Evolutionary conservation across 257 asterid genomes (phyloP).

Genomic region (Penstemon eatonii): DNA sequence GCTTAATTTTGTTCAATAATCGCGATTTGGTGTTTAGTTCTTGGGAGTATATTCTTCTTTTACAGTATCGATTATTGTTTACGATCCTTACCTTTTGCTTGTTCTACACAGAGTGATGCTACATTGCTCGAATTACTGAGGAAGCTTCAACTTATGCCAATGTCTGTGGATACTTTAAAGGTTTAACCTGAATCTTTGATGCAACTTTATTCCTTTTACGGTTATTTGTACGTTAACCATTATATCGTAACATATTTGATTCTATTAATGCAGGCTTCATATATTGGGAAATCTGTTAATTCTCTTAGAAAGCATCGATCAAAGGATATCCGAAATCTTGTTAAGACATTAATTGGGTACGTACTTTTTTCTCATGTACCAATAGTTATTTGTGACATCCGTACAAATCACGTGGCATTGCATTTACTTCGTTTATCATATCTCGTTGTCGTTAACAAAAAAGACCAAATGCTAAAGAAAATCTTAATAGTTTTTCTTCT

Average conservation of each 20-base stretch:
- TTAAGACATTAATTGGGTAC: constrained; percentile 45
- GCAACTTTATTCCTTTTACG: neutral
- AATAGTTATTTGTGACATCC: too few species aligned
- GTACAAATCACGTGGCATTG: too few species aligned
- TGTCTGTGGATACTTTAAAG: constrained; percentile 68
- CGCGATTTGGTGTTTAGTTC: too few species aligned
- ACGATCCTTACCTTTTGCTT: neutral
- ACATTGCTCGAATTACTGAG: constrained; percentile 55
- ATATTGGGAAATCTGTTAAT: constrained; percentile 60
- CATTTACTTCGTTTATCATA: too few species aligned
- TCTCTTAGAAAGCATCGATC: constrained; percentile 54
- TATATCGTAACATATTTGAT: constrained; percentile 13
- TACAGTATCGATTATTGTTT: constrained; percentile 8
- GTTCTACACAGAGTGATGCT: constrained; percentile 50
- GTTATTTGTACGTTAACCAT: constrained; percentile 3
- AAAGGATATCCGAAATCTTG: constrained; percentile 48
- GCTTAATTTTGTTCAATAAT: neutral
- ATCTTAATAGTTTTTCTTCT: too few species aligned
- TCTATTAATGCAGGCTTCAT: constrained; percentile 46
- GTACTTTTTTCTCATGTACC: constrained; percentile 19
- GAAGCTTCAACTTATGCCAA: constrained; percentile 60
- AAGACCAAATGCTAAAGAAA: too few species aligned
- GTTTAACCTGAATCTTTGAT: constrained; percentile 36
- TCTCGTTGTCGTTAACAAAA: too few species aligned
- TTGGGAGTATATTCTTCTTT: too few species aligned